These are phyloP conservation scores for Globisporangium ultimum DNA, from an alignment of 352 stramenopile genomes.

Conservation along the genomic window DNA sequence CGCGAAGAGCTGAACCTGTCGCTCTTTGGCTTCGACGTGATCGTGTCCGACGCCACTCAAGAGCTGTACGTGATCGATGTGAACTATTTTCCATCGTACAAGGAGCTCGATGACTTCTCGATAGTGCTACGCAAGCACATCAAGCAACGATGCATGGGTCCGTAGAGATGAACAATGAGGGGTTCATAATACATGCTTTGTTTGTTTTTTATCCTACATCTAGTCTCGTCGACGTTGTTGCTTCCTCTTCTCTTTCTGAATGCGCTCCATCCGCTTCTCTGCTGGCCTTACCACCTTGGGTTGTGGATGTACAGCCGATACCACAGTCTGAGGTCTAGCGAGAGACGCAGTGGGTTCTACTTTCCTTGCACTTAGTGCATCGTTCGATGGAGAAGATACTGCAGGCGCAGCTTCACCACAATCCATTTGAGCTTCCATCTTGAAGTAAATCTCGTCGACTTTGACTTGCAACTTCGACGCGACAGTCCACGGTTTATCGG, in stretches of 20 bases:
- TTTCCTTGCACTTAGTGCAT: background rate
- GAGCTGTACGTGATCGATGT: conserved; percentile 80
- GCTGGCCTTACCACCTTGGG: conserved; percentile 2
- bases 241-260: conserved; percentile 19
- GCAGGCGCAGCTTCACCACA: too few species aligned
- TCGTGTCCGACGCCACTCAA: conserved; percentile 53
- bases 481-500: background rate
- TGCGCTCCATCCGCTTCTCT: conserved; percentile 15
- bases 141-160: conserved; percentile 27
- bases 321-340: background rate
- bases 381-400: background rate
- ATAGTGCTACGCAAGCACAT: conserved; percentile 57
- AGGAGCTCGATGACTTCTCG: conserved; percentile 72
- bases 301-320: background rate
- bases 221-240: conserved; percentile 2
- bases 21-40: conserved; percentile 86
- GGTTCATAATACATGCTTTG: too few species aligned
- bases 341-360: background rate
- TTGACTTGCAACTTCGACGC: background rate
- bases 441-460: conserved; percentile 10
- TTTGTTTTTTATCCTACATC: too few species aligned
- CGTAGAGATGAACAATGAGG: conserved; percentile 10
- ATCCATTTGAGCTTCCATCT: conserved; percentile 3
- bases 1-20: conserved; percentile 61
- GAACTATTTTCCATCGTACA: conserved; percentile 89